Conservation (phyloP, 1,284 basidiomycete species). For the Pisolithus thermaeus region DNA sequence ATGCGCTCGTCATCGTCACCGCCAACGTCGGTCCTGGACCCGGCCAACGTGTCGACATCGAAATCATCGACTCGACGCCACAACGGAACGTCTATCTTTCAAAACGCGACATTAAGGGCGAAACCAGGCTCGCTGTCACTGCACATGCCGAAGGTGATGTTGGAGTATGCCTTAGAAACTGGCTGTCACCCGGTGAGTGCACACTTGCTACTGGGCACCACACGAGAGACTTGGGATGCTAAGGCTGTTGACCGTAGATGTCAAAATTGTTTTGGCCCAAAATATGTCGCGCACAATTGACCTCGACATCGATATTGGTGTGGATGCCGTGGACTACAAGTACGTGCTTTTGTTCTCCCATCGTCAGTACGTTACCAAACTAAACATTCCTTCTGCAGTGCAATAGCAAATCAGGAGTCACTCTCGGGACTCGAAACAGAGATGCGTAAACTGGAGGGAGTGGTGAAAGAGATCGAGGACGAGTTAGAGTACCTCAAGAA, state of each 20-base stretch:
- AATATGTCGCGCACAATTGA: conserved; percentile 71
- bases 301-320: conserved; percentile 95
- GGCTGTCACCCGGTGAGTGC: conserved; percentile 61
- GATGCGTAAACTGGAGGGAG: conserved; percentile 94
- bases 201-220: neutral
- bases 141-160: conserved; percentile 92
- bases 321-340: conserved; percentile 99
- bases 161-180: conserved; percentile 91
- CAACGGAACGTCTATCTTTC: conserved; percentile 88
- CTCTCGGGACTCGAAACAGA: conserved; percentile 94
- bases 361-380: neutral
- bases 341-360: conserved; percentile 33
- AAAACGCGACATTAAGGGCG: conserved; percentile 84
- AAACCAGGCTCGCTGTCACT: conserved; percentile 92
- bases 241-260: conserved; percentile 9
- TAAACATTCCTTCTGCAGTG: conserved; percentile 41
- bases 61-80: conserved; percentile 87
- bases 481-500: conserved; percentile 91
- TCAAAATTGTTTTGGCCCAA: conserved; percentile 13
- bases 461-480: conserved; percentile 92
- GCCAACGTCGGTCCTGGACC: conserved; percentile 77
- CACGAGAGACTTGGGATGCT: neutral
- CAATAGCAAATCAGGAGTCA: conserved; percentile 98
- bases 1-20: conserved; percentile 90
- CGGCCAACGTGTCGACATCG: conserved; percentile 83